Conservation (phyloP, 2,329 filamentous ascomycete species). For the Penicillium sp. region DNA sequence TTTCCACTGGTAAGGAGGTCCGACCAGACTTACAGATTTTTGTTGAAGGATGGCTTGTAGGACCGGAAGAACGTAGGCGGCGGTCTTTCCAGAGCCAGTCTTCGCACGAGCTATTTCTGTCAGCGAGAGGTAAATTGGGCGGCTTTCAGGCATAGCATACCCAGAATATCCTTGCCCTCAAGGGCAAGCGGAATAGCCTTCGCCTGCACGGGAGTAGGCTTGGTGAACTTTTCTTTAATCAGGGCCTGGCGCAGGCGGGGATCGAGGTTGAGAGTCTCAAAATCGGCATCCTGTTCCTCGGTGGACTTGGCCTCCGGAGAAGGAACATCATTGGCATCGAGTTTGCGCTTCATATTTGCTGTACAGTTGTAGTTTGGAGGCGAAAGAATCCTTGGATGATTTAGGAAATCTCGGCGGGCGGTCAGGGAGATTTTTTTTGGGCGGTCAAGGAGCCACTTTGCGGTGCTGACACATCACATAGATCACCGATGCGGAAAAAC, state of each 20-base stretch:
- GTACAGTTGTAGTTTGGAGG: conserved; percentile 10
- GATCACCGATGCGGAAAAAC: conserved; percentile 1
- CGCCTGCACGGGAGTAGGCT: conserved; percentile 84
- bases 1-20: background rate
- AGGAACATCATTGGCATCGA: conserved; percentile 49
- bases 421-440: conserved; percentile 26
- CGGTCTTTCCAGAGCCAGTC: conserved; percentile 95
- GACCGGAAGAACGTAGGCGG: conserved; percentile 90
- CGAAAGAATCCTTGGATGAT: conserved; percentile 6
- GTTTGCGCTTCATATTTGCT: conserved; percentile 50
- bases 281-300: conserved; percentile 52
- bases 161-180: conserved; percentile 80
- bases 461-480: conserved; percentile 4
- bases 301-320: conserved; percentile 32
- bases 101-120: conserved; percentile 70
- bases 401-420: conserved; percentile 37
- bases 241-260: conserved; percentile 81
- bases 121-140: conserved; percentile 7
- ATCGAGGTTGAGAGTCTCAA: conserved; percentile 77
- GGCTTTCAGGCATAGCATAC: conserved; percentile 31
- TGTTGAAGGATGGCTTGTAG: conserved; percentile 77
- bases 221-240: conserved; percentile 76
- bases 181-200: conserved; percentile 85
- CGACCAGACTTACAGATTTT: conserved; percentile 57
- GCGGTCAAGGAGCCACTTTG: conserved; percentile 18